These are phyloP conservation scores for Plantago elongata DNA, from an alignment of 257 asterid genomes.

Conservation along the genomic window DNA sequence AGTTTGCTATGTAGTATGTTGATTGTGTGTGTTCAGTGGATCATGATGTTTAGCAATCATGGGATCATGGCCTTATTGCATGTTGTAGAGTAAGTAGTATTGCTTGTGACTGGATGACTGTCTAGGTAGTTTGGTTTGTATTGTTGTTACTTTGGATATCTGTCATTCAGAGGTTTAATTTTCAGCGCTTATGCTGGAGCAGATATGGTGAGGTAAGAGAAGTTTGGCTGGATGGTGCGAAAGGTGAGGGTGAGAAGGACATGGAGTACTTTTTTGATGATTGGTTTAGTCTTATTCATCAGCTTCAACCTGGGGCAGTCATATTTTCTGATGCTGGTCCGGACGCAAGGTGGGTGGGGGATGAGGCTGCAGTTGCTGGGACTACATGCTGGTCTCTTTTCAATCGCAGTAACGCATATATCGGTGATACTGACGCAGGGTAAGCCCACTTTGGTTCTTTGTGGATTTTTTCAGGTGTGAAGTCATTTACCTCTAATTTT, in stretches of 20 bases:
- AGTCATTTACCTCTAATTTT: too few species aligned
- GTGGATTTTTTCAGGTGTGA: not conserved
- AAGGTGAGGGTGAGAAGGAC: slow-evolving; percentile 81
- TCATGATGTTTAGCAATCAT: not conserved
- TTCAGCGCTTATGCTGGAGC: slow-evolving; percentile 18
- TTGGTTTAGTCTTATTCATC: slow-evolving; percentile 85
- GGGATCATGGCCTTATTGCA: not conserved
- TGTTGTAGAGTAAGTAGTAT: not conserved
- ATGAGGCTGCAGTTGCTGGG: slow-evolving; percentile 74
- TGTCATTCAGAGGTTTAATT: not conserved
- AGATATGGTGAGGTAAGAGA: slow-evolving; percentile 80
- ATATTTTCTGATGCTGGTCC: slow-evolving; percentile 94
- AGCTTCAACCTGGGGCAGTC: slow-evolving; percentile 71
- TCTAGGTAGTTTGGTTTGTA: not conserved
- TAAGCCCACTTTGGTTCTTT: slow-evolving; percentile 30
- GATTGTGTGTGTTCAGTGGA: not conserved
- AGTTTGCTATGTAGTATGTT: slow-evolving; percentile 2
- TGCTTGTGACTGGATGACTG: not conserved
- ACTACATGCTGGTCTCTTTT: slow-evolving; percentile 93
- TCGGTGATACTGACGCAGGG: slow-evolving; percentile 56
- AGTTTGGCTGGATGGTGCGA: slow-evolving; percentile 86
- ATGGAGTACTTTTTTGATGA: slow-evolving; percentile 90
- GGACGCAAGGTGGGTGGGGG: slow-evolving; percentile 90
- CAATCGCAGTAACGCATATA: slow-evolving; percentile 49
- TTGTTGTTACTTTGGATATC: not conserved